Percentiles rank a stretch among this genome's conserved stretches.
These are phyloP conservation scores for Wickerhamiella hasegawae DNA, from an alignment of 805 yeast genomes.

Conservation along the genomic window DNA sequence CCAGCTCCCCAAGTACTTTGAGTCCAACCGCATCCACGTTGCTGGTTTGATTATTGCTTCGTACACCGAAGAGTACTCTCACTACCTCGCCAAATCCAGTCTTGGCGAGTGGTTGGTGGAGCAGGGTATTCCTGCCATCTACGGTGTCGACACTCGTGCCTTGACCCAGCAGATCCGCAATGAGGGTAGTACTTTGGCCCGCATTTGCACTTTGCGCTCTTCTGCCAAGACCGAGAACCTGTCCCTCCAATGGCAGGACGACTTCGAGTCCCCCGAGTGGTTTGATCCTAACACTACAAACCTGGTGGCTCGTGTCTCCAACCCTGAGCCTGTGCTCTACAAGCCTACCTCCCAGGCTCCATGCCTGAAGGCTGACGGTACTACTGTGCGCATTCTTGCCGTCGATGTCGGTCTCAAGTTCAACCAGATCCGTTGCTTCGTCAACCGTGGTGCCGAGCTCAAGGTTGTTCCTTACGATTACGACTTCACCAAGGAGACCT, in stretches of 20 bases:
- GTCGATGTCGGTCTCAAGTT: conserved; percentile 96
- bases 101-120: conserved; percentile 86
- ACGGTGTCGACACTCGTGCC: conserved; percentile 94
- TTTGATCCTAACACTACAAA: conserved; percentile 82
- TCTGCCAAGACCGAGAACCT: conserved; percentile 27
- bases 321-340: conserved; percentile 55
- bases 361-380: conserved; percentile 44
- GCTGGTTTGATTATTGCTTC: conserved; percentile 96
- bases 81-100: conserved; percentile 81
- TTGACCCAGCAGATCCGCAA: conserved; percentile 87
- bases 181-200: conserved; percentile 84
- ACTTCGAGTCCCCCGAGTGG: conserved; percentile 73
- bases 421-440: conserved; percentile 95
- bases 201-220: conserved; percentile 34
- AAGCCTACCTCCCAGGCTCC: conserved; percentile 31
- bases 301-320: conserved; percentile 82
- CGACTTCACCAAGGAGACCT: conserved; percentile 63
- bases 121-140: conserved; percentile 86
- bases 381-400: conserved; percentile 67
- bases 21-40: conserved; percentile 80
- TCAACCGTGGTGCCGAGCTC: conserved; percentile 89
- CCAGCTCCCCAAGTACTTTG: conserved; percentile 78
- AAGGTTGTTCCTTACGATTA: conserved; percentile 93
- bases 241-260: conserved; percentile 38
- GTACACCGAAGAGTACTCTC: conserved; percentile 92